Base-by-base conservation (phyloP, 306 rosid species). In the Corylus avellana region DNA sequence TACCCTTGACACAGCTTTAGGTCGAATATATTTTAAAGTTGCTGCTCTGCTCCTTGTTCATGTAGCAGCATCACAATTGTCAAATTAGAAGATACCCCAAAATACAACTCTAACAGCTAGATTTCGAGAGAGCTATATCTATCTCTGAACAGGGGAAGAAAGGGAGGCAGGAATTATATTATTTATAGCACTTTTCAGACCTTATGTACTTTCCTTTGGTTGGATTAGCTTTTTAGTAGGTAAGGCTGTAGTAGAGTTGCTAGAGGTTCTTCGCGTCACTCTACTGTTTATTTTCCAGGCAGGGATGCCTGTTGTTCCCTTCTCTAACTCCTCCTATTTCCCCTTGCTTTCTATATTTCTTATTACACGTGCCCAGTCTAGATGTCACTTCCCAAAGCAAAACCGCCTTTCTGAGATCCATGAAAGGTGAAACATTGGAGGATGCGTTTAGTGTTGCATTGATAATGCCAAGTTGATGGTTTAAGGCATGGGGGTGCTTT, bases 261-360 rank as follows among this genome's bases (percentile, higher is more conserved):
- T 53, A 53, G 57, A 53, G 8, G 57, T 53, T 5, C 20, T 53
- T 53, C n/a, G 4, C 17, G 54, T 49, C 17, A 2, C 54, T 49
- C 58, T 16, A 54, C 22, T 54, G 20, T 54, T 54, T 54, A 12
- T 49, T 72, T 72, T 72, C 59, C 2, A 20, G 44, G 42, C 22
- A 25, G n/a, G 59, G 75, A 25, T 49, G 75, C 59, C 75, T 35
- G 12, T 48, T 48, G 46, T 72, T 72, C 75, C 75, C 61, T 48
- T 61, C 61, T 50, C 47, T 72, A 72, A 50, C n/a, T 49, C 75
- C 61, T 72, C 58, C 11, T 12, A 72, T 49, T 72, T 72, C 9
- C 18, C 59, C 50, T 72, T 72, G 35, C 56, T 46, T 70, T 70
- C 8, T 67, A 10, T 10, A 48, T 48, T 48, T 6, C 53, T 48